Percentiles rank a stretch among this genome's conserved stretches.
These are phyloP conservation scores for Cyclotella atomus DNA, from an alignment of 108 stramenopile species.

Conservation along the genomic window DNA sequence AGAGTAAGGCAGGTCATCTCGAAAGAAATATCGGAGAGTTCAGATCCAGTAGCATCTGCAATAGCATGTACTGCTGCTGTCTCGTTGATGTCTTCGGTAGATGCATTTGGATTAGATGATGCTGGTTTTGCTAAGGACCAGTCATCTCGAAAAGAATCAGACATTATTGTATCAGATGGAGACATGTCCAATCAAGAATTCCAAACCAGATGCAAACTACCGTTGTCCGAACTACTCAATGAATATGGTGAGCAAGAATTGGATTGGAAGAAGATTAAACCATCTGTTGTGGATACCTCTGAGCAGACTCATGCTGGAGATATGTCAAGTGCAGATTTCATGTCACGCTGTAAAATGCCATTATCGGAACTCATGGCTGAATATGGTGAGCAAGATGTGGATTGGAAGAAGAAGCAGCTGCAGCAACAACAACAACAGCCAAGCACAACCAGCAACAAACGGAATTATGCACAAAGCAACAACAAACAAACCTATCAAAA, in stretches of 20 bases:
- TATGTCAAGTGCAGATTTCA: constrained; percentile 32
- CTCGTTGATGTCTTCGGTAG: constrained; percentile 41
- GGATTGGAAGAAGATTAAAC: constrained; percentile 52
- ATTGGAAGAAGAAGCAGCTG: constrained; percentile 60
- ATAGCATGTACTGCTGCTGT: constrained; percentile 54
- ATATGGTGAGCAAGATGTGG: constrained; percentile 74
- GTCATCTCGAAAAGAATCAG: constrained; percentile 2
- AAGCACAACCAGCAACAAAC: background rate
- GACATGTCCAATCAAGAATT: constrained; percentile 9
- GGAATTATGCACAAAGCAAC: background rate
- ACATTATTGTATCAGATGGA: background rate
- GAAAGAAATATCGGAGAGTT: constrained; percentile 16
- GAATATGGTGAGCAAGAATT: constrained; percentile 71
- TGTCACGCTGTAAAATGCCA: constrained; percentile 27
- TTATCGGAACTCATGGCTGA: constrained; percentile 64
- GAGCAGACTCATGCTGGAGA: background rate
- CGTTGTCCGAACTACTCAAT: constrained; percentile 50
- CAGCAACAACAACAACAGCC: background rate
- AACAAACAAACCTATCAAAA: background rate
- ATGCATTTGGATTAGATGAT: constrained; percentile 24
- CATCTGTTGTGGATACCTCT: background rate
- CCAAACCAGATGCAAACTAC: constrained; percentile 5
- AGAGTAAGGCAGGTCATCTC: background rate
- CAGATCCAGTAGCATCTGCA: constrained; percentile 37
- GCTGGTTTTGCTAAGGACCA: background rate